A percentile compares a stretch with the other conserved stretches of the same genome.
phyloP scores from a whole-genome alignment of 345 rosid species.

The Euphorbia tirucalli region DNA sequence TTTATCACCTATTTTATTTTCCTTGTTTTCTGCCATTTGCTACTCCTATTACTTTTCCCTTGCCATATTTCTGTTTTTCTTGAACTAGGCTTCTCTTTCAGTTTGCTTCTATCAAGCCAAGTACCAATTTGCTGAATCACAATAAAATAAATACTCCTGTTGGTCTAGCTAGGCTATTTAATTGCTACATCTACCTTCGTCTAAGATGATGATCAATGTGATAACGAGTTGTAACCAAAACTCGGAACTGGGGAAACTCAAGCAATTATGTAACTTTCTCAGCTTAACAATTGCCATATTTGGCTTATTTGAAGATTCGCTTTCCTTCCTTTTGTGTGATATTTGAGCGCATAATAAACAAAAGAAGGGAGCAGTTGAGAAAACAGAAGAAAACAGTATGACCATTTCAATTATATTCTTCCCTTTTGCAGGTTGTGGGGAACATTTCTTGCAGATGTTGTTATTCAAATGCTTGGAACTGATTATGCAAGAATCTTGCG shows the following conservation, averaged over 20 bases:
- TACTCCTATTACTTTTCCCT: not conserved
- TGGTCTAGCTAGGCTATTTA: not conserved
- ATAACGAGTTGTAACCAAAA: not conserved
- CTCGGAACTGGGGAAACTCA: not conserved
- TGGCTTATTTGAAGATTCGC: not conserved
- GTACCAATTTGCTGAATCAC: not conserved
- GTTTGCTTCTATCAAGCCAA: not conserved
- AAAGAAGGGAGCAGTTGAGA: not conserved
- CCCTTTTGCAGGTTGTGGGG: conserved; percentile 80
- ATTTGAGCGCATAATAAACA: not conserved
- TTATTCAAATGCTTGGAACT: conserved; percentile 97
- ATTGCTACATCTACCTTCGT: not conserved
- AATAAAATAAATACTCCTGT: not conserved
- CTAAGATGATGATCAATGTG: not conserved
- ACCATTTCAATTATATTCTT: not conserved
- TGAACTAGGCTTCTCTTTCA: not conserved
- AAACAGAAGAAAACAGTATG: not conserved
- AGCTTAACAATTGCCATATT: not conserved
- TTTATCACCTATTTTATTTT: no score
- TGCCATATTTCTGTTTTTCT: not conserved
- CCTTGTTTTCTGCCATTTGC: not conserved
- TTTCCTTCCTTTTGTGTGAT: not conserved
- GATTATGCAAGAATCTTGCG: conserved; percentile 90
- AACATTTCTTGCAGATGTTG: conserved; percentile 84
- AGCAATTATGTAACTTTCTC: not conserved